Evolutionary conservation across 108 stramenopile species (phyloP), one percentile per base, ranked within the genome.

Genomic region (Nitzschia putrida): DNA sequence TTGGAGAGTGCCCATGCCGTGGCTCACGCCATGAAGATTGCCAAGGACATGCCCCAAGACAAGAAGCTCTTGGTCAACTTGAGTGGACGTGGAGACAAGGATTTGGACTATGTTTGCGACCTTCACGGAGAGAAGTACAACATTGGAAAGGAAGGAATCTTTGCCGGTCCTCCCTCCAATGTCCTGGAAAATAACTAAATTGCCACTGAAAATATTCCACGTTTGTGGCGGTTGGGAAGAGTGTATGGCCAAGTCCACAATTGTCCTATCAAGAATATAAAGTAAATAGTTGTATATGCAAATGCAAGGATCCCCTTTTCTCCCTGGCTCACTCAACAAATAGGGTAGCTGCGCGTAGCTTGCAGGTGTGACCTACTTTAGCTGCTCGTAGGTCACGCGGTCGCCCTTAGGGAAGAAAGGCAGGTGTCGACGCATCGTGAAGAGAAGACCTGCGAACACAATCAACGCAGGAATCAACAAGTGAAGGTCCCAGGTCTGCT

Each of bases 41-140:
- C 97, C 38, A 94, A 96, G 80, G 86, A 78, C 18, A 64, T 96
- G 70, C 76, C 82, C 50, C 72, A 79, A 64, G 96, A 86, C 61
- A 90, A 93, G 76, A 84, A 88, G 66, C 78, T 97, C 54, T 87
- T 97, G 14, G 88, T 97, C 60, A 95, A 94, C 76, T 87, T 97
- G 83, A 93, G 94, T 81, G 97, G 97, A 8, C 89, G 97, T 21
- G 97, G 97, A 20, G 97, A 97, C 88, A 97, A 97, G 88, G 96
- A 97, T 71, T 95, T 97, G 96, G 66, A 67, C 18, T 66, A 76
- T 16, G 61, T 76, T 24, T 66, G 65, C n/a, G 65, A 66, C 52
- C 40, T 50, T 9, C 25, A 66, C 34, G 65, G 65, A 20, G 65
- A 66, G 51, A 40, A 53, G 13, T 66, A 66, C 25, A 51, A 26